Conservation (phyloP, 2,329 filamentous ascomycete species). For the Fonsecaea nubica region DNA sequence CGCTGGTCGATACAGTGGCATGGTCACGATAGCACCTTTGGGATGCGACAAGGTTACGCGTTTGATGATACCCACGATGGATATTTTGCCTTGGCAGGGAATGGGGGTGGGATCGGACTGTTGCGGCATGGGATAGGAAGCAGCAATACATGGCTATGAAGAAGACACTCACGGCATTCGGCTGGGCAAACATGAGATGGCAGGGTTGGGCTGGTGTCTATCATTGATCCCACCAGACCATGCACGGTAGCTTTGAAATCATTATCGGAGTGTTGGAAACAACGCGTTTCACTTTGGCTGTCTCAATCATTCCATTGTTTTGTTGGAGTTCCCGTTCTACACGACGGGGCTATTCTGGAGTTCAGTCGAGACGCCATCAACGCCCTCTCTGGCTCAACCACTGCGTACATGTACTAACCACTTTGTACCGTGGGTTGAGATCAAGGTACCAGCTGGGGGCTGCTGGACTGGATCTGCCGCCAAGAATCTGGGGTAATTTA, state of each 20-base stretch:
- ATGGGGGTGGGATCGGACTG: constrained; percentile 15
- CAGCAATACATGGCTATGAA: constrained; percentile 1
- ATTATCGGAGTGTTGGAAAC: constrained; percentile 8
- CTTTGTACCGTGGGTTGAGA: not conserved
- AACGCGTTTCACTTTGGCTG: not conserved
- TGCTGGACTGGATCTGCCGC: constrained; percentile 5
- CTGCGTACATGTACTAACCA: not conserved
- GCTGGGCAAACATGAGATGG: not conserved
- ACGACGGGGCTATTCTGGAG: not conserved
- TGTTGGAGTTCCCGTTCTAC: not conserved
- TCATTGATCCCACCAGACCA: constrained; percentile 19
- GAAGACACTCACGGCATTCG: not conserved
- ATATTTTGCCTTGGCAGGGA: constrained; percentile 30
- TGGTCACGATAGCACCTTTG: constrained; percentile 38
- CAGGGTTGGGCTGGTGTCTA: constrained; percentile 22
- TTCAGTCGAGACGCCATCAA: not conserved
- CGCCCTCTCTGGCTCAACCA: not conserved
- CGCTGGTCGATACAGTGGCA: constrained; percentile 33
- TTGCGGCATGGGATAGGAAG: constrained; percentile 10
- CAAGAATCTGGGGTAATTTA: constrained; percentile 16
- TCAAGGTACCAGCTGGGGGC: not conserved
- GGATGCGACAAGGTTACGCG: constrained; percentile 37
- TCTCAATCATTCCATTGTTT: not conserved
- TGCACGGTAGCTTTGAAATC: constrained; percentile 18
- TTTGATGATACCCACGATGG: constrained; percentile 41